phyloP scores from a whole-genome alignment of 768 basidiomycete genomes.

The Austroboletus festivus region DNA sequence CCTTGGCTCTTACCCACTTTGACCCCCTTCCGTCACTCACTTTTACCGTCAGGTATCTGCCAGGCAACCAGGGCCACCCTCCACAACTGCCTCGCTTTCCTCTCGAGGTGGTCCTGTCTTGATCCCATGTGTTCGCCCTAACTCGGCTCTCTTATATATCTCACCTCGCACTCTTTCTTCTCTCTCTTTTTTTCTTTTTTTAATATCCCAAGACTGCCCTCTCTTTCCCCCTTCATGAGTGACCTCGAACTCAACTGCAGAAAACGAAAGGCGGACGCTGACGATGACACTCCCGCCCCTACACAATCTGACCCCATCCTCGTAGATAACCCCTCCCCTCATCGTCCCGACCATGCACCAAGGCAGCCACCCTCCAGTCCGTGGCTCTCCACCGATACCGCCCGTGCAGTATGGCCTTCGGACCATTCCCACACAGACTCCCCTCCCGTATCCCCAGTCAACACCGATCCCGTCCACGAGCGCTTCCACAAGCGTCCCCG shows the following conservation, averaged over 20 bases:
- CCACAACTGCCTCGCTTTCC: background rate
- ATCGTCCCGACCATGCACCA: constrained; percentile 34
- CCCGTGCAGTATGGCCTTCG: constrained; percentile 38
- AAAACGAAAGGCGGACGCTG: constrained; percentile 68
- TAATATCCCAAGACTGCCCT: constrained; percentile 16
- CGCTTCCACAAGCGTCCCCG: constrained; percentile 32
- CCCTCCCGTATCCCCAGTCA: constrained; percentile 40
- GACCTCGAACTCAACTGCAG: constrained; percentile 53
- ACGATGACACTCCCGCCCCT: constrained; percentile 39
- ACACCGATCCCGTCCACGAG: constrained; percentile 24
- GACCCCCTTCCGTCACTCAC: constrained; percentile 21
- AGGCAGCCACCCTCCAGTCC: constrained; percentile 37
- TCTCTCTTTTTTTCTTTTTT: too few relatives aligned
- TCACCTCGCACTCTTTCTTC: constrained; percentile 12
- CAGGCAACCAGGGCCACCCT: constrained; percentile 28
- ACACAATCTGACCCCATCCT: constrained; percentile 36
- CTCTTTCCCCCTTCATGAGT: constrained; percentile 47
- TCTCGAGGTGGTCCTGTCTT: too few relatives aligned
- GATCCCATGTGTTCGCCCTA: constrained; percentile 33
- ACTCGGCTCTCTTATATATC: constrained; percentile 33
- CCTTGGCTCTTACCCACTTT: constrained; percentile 21
- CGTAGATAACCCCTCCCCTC: constrained; percentile 32
- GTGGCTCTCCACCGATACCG: constrained; percentile 31
- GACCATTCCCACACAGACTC: constrained; percentile 33
- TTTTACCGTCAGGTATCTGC: constrained; percentile 26